Conservation (phyloP, 345 rosid species). For the Tarenaya hassleriana region DNA sequence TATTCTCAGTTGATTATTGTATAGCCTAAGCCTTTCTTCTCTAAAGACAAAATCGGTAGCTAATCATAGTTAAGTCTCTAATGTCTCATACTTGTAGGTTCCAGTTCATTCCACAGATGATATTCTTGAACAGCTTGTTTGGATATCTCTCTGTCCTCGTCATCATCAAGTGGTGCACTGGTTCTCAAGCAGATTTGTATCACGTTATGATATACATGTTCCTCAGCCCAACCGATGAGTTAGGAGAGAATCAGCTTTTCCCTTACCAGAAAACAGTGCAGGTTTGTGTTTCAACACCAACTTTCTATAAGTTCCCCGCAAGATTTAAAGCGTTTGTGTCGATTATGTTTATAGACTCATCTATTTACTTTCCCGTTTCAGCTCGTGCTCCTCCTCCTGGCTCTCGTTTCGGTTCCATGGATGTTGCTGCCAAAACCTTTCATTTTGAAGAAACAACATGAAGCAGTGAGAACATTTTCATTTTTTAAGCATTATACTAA, state of each 20-base stretch:
- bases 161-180: constrained; percentile 84
- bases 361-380: constrained; percentile 28
- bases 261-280: constrained; percentile 65
- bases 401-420: constrained; percentile 93
- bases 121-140: constrained; percentile 83
- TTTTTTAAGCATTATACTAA: not conserved
- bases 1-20: too few species aligned
- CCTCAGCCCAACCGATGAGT: constrained; percentile 82
- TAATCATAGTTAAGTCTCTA: constrained; percentile 6
- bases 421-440: constrained; percentile 96
- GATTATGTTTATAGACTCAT: constrained; percentile 1
- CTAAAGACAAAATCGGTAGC: constrained; percentile 11
- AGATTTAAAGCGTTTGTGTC: not conserved
- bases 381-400: constrained; percentile 66
- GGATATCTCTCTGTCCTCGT: constrained; percentile 83
- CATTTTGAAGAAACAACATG: constrained; percentile 78
- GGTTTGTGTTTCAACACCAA: constrained; percentile 36
- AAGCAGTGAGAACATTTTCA: constrained; percentile 41
- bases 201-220: constrained; percentile 96
- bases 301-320: not conserved
- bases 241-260: constrained; percentile 89
- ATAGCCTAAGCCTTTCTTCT: too few species aligned
- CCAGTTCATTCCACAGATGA: constrained; percentile 89
- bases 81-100: constrained; percentile 52
- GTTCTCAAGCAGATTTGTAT: constrained; percentile 91